A percentile compares a stretch with the other conserved stretches of the same genome.
Evolutionary conservation across 2,329 filamentous ascomycete genomes (phyloP).

Genomic region (Neofusicoccum laricinum): DNA sequence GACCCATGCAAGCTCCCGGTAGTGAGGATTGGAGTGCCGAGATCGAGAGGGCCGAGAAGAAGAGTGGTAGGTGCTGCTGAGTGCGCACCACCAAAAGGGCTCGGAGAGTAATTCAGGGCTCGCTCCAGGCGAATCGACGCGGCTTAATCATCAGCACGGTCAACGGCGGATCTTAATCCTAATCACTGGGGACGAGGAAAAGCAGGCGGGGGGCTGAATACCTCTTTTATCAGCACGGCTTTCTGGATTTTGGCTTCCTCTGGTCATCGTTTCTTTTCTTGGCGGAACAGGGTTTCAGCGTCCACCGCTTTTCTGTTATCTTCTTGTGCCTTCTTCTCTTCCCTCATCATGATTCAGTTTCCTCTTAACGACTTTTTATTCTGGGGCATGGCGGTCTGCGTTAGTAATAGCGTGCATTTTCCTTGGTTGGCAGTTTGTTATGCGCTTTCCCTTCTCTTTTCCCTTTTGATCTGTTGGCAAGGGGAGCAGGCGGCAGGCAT

Average conservation of each 20-base stretch:
- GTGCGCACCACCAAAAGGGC: not conserved
- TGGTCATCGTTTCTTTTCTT: slow-evolving; percentile 5
- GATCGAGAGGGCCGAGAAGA: slow-evolving; percentile 29
- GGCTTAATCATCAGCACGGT: not conserved
- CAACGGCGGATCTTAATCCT: not conserved
- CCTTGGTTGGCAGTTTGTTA: not conserved
- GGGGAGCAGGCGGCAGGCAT: slow-evolving; percentile 1
- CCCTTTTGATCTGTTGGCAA: not conserved
- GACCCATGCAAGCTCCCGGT: slow-evolving; percentile 26
- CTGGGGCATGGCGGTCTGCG: not conserved
- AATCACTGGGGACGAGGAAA: not conserved
- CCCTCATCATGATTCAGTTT: not conserved
- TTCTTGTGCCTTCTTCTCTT: not conserved
- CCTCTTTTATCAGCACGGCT: not conserved
- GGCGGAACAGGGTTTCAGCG: slow-evolving; percentile 1
- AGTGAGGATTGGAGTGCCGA: slow-evolving; percentile 35
- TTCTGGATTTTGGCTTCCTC: not conserved
- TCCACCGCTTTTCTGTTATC: not conserved
- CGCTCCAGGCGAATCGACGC: not conserved
- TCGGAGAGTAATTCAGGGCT: not conserved
- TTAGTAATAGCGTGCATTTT: not conserved
- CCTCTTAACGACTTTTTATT: not conserved
- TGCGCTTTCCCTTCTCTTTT: not conserved
- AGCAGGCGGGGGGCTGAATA: not conserved
- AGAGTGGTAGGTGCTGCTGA: slow-evolving; percentile 36